A percentile compares a stretch with the other conserved stretches of the same genome.
phyloP scores from a whole-genome alignment of 2,329 filamentous ascomycete genomes.

The Lachnellula hyalina region DNA sequence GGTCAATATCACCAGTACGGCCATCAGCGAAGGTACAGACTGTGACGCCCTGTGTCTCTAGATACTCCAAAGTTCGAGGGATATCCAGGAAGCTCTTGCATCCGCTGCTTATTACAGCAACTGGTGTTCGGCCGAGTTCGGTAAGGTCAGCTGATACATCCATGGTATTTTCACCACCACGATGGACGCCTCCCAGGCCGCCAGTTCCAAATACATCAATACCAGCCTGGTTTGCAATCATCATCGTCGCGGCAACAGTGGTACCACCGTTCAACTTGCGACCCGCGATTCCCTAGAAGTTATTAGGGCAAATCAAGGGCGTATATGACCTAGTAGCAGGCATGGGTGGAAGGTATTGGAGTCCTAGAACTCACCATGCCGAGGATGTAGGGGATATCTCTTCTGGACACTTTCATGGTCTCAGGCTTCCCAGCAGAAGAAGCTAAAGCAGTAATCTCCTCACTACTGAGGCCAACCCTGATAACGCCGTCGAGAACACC shows the following conservation, averaged over 20 bases:
- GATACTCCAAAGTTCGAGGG: conserved; percentile 74
- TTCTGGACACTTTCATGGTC: conserved; percentile 77
- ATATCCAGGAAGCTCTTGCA: conserved; percentile 97
- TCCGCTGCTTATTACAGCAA: conserved; percentile 83
- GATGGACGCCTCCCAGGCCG: conserved; percentile 89
- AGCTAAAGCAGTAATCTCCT: conserved; percentile 68
- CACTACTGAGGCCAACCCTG: conserved; percentile 66
- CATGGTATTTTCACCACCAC: conserved; percentile 79
- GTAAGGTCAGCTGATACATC: conserved; percentile 94
- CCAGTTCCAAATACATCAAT: conserved; percentile 94
- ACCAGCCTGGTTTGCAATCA: conserved; percentile 78
- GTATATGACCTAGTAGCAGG: not conserved
- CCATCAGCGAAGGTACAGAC: conserved; percentile 90
- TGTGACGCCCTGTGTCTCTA: conserved; percentile 68
- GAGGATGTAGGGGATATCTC: conserved; percentile 78
- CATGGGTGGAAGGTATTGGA: too few species aligned
- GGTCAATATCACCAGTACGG: conserved; percentile 65
- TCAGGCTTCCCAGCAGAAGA: conserved; percentile 57
- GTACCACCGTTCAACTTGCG: conserved; percentile 79
- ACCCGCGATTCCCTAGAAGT: conserved; percentile 53
- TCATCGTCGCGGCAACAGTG: conserved; percentile 88
- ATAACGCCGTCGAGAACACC: conserved; percentile 81
- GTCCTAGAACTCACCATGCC: conserved; percentile 56
- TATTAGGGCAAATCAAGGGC: not conserved
- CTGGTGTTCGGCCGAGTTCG: conserved; percentile 82